A percentile compares a stretch with the other conserved stretches of the same genome.
phyloP scores from a whole-genome alignment of 345 rosid genomes.

The Ailanthus altissimus region DNA sequence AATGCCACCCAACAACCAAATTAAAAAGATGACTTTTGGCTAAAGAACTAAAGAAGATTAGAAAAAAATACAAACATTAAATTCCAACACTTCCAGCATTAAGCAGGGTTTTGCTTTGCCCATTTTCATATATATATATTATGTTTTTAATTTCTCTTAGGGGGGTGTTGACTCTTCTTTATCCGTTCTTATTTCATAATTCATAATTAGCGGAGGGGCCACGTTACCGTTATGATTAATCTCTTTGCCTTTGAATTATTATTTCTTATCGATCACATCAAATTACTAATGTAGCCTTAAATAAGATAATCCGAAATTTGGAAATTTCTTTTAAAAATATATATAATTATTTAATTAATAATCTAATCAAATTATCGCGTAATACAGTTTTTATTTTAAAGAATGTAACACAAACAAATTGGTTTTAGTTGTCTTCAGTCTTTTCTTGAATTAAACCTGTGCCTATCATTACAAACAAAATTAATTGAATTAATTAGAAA shows the following conservation, averaged over 20 bases:
- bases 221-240: conserved; percentile 47
- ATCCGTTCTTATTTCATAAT: background rate
- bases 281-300: background rate
- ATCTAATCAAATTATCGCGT: too few species aligned
- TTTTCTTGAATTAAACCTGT: too few species aligned
- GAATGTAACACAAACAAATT: too few species aligned
- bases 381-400: too few species aligned
- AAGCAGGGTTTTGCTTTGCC: conserved; percentile 1
- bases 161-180: conserved; percentile 32
- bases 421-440: too few species aligned
- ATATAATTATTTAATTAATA: too few species aligned
- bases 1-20: background rate
- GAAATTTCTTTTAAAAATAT: background rate
- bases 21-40: background rate
- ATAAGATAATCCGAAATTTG: too few species aligned
- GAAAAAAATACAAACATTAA: conserved; percentile 11
- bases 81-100: conserved; percentile 9
- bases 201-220: conserved; percentile 35
- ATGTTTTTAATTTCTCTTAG: too few species aligned
- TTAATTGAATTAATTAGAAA: too few species aligned
- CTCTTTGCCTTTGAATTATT: conserved; percentile 18
- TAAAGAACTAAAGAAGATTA: background rate
- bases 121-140: too few species aligned
- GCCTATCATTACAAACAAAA: too few species aligned
- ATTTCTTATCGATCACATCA: background rate